Percentiles rank a stretch among this genome's conserved stretches.
Conservation (phyloP, 140 eudicot genomes). For the Ambrosia hybrid region DNA sequence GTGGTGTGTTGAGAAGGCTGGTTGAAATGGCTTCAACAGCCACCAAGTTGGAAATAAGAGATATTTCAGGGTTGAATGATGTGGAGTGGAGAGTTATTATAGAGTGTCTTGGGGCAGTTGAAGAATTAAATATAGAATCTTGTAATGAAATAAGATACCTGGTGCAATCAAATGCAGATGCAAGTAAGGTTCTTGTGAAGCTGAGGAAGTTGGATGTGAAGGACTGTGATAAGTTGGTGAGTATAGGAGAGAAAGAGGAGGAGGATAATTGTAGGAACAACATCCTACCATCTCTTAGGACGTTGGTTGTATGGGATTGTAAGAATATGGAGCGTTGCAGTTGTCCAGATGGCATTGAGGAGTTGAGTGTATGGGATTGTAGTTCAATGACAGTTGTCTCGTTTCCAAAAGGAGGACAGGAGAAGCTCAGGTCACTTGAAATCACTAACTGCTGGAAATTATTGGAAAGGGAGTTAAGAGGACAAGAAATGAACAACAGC, state of each 20-base stretch:
- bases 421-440: not conserved
- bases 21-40: slow-evolving; percentile 8
- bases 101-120: slow-evolving; percentile 6
- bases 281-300: slow-evolving; percentile 17
- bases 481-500: not conserved
- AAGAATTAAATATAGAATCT: not conserved
- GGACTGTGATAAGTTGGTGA: not conserved
- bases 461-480: slow-evolving; percentile 5
- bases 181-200: slow-evolving; percentile 8
- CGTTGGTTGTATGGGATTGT: not conserved
- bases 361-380: not conserved
- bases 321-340: not conserved
- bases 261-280: slow-evolving; percentile 7
- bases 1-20: slow-evolving; percentile 6
- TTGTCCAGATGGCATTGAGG: slow-evolving; percentile 11
- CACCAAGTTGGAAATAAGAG: not conserved
- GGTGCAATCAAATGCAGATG: not conserved
- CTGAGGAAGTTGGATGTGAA: not conserved
- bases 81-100: slow-evolving; percentile 13
- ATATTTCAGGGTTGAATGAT: slow-evolving; percentile 22
- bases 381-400: not conserved
- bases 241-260: slow-evolving; percentile 21
- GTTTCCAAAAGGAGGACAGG: not conserved
- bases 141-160: slow-evolving; percentile 18
- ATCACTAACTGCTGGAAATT: too few species aligned